Percentiles rank a stretch among this genome's conserved stretches.
These are phyloP conservation scores for Microdochium bolleyi DNA, from an alignment of 2,329 filamentous ascomycete species.

Conservation along the genomic window DNA sequence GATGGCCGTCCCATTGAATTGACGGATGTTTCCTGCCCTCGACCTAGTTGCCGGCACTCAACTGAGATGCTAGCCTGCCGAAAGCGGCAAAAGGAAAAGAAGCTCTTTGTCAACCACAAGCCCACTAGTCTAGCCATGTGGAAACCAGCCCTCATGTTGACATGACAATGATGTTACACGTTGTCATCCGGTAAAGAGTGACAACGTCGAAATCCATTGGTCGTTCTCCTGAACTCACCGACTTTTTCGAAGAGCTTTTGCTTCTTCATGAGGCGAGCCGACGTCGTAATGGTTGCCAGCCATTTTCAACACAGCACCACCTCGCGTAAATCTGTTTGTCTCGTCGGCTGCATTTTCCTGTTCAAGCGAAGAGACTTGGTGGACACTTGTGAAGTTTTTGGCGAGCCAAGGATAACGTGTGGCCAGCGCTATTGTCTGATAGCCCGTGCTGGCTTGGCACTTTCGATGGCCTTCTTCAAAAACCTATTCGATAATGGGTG, in stretches of 20 bases:
- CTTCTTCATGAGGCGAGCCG: background rate
- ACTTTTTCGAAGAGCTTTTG: background rate
- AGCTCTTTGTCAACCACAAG: background rate
- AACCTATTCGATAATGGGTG: no score
- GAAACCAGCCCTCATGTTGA: background rate
- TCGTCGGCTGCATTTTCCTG: background rate
- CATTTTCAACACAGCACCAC: background rate
- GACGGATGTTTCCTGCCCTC: no score
- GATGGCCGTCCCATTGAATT: no score
- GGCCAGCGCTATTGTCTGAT: no score
- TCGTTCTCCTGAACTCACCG: background rate
- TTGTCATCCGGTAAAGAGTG: background rate
- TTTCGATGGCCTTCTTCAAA: background rate
- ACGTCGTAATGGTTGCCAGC: background rate
- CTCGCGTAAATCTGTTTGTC: background rate
- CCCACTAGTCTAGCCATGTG: background rate
- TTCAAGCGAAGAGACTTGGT: background rate
- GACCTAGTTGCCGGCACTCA: background rate
- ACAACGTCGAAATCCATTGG: background rate
- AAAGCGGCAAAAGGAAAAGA: background rate
- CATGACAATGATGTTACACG: background rate
- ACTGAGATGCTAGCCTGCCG: no score
- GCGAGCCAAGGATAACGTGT: no score
- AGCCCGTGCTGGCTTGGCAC: background rate
- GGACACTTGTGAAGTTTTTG: background rate